These are phyloP conservation scores for Ilex aquifolium DNA, from an alignment of 257 asterid genomes.

Conservation along the genomic window DNA sequence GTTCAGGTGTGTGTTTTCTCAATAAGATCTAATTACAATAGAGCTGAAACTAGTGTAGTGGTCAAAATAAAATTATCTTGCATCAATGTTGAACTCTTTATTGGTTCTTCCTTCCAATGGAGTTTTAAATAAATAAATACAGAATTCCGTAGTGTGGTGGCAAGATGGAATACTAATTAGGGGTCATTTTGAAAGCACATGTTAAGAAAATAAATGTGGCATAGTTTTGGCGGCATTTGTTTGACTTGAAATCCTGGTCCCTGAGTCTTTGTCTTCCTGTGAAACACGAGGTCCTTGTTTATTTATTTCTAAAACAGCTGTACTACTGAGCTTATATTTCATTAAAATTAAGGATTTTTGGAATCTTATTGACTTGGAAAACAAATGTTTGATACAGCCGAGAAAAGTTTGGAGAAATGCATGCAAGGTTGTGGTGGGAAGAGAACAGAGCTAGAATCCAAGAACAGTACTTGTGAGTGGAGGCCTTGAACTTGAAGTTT, in stretches of 20 bases:
- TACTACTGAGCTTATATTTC: background rate
- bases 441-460: slow-evolving; percentile 83
- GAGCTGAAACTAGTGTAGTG: background rate
- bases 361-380: slow-evolving; percentile 11
- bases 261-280: background rate
- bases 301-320: background rate
- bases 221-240: too few relatives aligned
- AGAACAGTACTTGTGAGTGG: slow-evolving; percentile 67
- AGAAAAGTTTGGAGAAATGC: slow-evolving; percentile 85
- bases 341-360: background rate
- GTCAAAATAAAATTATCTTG: background rate
- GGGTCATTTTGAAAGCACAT: too few relatives aligned
- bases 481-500: background rate
- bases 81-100: too few relatives aligned
- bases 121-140: background rate
- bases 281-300: background rate
- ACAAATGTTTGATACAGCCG: slow-evolving; percentile 53
- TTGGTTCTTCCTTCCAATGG: background rate
- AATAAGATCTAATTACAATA: background rate
- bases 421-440: slow-evolving; percentile 98
- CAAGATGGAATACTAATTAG: background rate
- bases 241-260: too few relatives aligned
- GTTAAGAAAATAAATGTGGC: too few relatives aligned
- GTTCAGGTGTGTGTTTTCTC: slow-evolving; percentile 59
- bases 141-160: background rate